These are phyloP conservation scores for Plasmodium inui DNA, from an alignment of 169 alveolate species.

Conservation along the genomic window DNA sequence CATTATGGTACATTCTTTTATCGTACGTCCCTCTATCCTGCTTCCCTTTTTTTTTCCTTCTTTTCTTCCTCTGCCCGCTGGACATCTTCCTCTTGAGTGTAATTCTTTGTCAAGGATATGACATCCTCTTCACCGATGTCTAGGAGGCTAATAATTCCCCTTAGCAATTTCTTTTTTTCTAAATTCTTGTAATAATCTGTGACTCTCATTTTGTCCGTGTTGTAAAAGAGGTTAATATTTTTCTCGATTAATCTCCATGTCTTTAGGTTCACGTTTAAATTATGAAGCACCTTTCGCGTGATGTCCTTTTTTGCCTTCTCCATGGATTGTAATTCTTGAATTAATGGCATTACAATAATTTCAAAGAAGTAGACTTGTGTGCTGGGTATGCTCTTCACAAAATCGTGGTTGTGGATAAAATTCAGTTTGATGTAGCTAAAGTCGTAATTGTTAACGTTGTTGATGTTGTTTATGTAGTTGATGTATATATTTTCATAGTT, in stretches of 20 bases:
- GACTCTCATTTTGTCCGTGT: conserved; percentile 73
- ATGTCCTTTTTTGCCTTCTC: conserved; percentile 51
- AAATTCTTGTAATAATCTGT: conserved; percentile 71
- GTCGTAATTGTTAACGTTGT: conserved; percentile 50
- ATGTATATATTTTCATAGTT: conserved; percentile 69
- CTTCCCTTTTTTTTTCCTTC: neutral
- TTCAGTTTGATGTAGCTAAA: conserved; percentile 68
- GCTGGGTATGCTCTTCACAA: conserved; percentile 73
- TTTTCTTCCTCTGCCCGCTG: conserved; percentile 3
- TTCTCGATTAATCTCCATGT: conserved; percentile 69
- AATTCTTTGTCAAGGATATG: conserved; percentile 48
- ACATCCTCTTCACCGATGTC: conserved; percentile 73
- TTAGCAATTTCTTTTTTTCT: conserved; percentile 57
- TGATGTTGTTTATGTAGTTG: conserved; percentile 47
- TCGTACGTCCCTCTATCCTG: neutral
- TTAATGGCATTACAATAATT: conserved; percentile 72
- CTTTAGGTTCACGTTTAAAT: conserved; percentile 51
- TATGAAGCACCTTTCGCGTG: conserved; percentile 57
- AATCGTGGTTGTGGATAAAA: conserved; percentile 62
- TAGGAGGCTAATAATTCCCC: conserved; percentile 55
- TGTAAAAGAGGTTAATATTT: conserved; percentile 67
- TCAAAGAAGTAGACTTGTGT: conserved; percentile 65
- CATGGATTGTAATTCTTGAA: conserved; percentile 70
- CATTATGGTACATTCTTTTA: no score
- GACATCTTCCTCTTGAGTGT: neutral